Evolutionary conservation across 1,139 yeast genomes (phyloP).

Genomic region (Pichia sp.): DNA sequence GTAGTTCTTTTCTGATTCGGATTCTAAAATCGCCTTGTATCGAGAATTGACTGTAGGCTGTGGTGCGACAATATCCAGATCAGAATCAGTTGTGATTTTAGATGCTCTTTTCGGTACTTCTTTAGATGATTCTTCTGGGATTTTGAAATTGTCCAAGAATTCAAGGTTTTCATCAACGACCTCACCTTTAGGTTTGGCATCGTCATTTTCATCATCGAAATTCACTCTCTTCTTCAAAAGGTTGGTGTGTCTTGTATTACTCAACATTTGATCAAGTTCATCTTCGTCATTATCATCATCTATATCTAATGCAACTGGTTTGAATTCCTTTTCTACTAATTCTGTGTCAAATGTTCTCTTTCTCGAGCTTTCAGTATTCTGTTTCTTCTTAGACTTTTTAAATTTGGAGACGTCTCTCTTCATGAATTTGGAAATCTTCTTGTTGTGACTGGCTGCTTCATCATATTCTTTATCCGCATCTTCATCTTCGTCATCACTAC

Average conservation of each 20-base stretch:
- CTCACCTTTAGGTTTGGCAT: slow-evolving; percentile 26
- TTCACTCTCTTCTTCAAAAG: slow-evolving; percentile 25
- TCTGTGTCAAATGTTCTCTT: slow-evolving; percentile 25
- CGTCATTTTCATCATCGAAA: slow-evolving; percentile 28
- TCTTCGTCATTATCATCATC: slow-evolving; percentile 39
- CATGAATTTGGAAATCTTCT: slow-evolving; percentile 29
- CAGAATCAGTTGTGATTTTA: neutral
- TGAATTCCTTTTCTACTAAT: slow-evolving; percentile 23
- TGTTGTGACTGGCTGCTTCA: slow-evolving; percentile 28
- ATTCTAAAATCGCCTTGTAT: slow-evolving; percentile 33
- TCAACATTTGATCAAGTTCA: slow-evolving; percentile 36
- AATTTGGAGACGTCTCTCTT: slow-evolving; percentile 27
- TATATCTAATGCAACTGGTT: slow-evolving; percentile 35
- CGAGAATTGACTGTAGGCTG: slow-evolving; percentile 19
- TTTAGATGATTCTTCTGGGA: neutral
- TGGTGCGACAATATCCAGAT: slow-evolving; percentile 19
- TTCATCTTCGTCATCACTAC: slow-evolving; percentile 30
- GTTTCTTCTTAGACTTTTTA: slow-evolving; percentile 25
- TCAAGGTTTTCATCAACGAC: slow-evolving; percentile 56
- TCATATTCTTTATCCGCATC: slow-evolving; percentile 27
- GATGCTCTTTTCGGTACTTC: neutral
- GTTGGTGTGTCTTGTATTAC: slow-evolving; percentile 41
- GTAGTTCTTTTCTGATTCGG: slow-evolving; percentile 34
- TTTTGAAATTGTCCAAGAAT: slow-evolving; percentile 44
- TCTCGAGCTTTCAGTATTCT: slow-evolving; percentile 10